Evolutionary conservation across 2,329 filamentous ascomycete species (phyloP).

Genomic region (Colletotrichum abscissum): DNA sequence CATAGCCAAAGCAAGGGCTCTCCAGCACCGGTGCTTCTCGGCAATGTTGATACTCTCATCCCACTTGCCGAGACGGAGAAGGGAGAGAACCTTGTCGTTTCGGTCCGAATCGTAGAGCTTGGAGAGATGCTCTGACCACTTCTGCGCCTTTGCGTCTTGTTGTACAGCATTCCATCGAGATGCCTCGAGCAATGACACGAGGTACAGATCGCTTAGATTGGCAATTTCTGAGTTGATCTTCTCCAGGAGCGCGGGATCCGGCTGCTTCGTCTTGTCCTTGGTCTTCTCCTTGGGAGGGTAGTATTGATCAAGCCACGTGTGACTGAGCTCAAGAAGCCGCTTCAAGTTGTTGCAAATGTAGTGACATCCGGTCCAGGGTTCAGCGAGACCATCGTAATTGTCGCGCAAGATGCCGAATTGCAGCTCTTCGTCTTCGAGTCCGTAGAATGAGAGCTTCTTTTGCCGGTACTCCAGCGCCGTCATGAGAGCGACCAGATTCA

Average conservation of each 20-base stretch:
- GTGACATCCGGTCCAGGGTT: constrained; percentile 86
- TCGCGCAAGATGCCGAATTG: constrained; percentile 71
- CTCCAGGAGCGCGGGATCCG: constrained; percentile 54
- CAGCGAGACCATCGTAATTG: constrained; percentile 76
- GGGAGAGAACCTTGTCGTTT: constrained; percentile 61
- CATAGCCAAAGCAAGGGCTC: constrained; percentile 66
- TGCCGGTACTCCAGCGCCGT: constrained; percentile 77
- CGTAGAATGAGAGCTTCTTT: constrained; percentile 77
- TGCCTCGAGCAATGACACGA: constrained; percentile 65
- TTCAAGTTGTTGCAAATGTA: constrained; percentile 71
- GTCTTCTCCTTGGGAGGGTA: constrained; percentile 46
- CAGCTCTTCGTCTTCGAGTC: constrained; percentile 74
- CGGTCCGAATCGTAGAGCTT: constrained; percentile 62
- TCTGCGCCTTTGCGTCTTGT: constrained; percentile 54
- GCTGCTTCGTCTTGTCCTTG: constrained; percentile 45
- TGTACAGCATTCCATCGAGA: constrained; percentile 61
- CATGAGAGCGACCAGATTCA: constrained; percentile 77
- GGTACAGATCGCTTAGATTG: constrained; percentile 64
- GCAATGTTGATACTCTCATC: constrained; percentile 68
- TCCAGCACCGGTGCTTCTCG: constrained; percentile 66
- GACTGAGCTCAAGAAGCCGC: constrained; percentile 68
- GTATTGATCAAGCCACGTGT: constrained; percentile 65
- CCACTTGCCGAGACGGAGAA: constrained; percentile 67
- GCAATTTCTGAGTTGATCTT: constrained; percentile 62
- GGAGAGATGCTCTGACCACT: constrained; percentile 57